Base-by-base conservation (phyloP, 352 stramenopile species). In the Pythium pyrilobum region DNA sequence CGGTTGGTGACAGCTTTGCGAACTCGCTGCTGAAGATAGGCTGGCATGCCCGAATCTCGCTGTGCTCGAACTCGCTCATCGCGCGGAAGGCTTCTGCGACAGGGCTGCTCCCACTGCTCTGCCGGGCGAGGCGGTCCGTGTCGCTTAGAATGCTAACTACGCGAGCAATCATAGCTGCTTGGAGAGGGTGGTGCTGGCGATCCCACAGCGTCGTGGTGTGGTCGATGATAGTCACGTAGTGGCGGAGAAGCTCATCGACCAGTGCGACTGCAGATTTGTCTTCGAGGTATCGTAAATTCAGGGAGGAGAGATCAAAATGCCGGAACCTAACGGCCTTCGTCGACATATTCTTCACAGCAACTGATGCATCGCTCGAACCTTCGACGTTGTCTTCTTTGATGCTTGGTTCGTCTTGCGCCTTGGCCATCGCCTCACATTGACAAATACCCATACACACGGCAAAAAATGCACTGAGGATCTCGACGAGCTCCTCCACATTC, bases 261-360 rank as follows among this genome's bases (percentile, higher is more conserved):
- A 74, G 66, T 8, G 42, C 28, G 15, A 67, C 70, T 5, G 74
- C 56, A n/a, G 53, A 59, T 33, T 74, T 62, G 33, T 85, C 60
- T 9, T 73, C 65, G 23, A 78, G 63, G 34, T 89, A 87, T 23
- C 81, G 61, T 25, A 89, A 59, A 37, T 73, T 74, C 18, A 87
- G 39, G 23, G 75, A 83, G 7, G 78, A 89, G 2, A 89, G 58
- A 41, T 87, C 72, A 18, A 89, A 89, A 20, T 66, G 79, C 16
- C 67, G 78, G 31, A 89, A 89, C 0, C 72, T 66, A n/a, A 89
- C 74, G 6, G 37, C 18, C 51, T 57, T 56, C 6, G 28, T 23
- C 16, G 7, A 39, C 42, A 45, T 62, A 4, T 10, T 50, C 31
- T 42, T 43, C 18, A 24, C 50, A 6, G 18, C 24, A 16, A 31